Base-by-base conservation (phyloP, 2,329 filamentous ascomycete species). In the Graphilbum fragrans region DNA sequence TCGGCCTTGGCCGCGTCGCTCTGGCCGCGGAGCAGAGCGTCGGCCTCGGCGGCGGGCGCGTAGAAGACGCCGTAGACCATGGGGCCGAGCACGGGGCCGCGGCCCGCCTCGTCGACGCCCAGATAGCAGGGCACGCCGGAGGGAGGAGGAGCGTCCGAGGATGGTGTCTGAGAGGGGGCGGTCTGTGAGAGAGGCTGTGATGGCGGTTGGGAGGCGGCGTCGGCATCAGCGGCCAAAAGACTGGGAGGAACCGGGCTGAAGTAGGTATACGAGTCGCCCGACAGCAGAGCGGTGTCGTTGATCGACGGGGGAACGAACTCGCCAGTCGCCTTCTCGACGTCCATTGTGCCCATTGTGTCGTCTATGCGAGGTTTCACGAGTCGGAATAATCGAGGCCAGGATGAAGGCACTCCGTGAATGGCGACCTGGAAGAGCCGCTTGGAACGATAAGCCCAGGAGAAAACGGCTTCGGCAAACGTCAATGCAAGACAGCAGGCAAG, bases 51-150 rank as follows among this genome's bases (percentile, higher is more conserved):
- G 2, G 85, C 60, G 39, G 93, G 93, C 49, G 93, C 84, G 64
- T 74, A 79, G 64, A 80, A 81, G 53, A 80, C 66, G 49, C 70
- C 74, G 64, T 83, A 83, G 52, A 82, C 77, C 79, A 83, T 81
- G 52, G 69, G 80, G 50, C 85, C 90, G 12, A 96, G 74, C n/a
- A 95, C 90, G 20, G 90, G 90, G 2, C 90, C 90, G 54, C 90
- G 78, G 36, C 90, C 90, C 50, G 90, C 90, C 67, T 96, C 90
- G 59, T 96, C 90, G 39, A 96, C 82, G 47, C 90, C 90, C 19
- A 96, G 71, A 18, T 83, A 80, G 60, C 85, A 92, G 55, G 78
- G 72, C 43, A 68, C 72, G 14, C 61, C 52, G 5, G 29, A 32
- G 16, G n/a, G 31, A n/a, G 9, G 31, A n/a, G n/a, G n/a, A n/a